These are phyloP conservation scores for Pneumocystis murina DNA, from an alignment of 1,139 yeast species.

Conservation along the genomic window DNA sequence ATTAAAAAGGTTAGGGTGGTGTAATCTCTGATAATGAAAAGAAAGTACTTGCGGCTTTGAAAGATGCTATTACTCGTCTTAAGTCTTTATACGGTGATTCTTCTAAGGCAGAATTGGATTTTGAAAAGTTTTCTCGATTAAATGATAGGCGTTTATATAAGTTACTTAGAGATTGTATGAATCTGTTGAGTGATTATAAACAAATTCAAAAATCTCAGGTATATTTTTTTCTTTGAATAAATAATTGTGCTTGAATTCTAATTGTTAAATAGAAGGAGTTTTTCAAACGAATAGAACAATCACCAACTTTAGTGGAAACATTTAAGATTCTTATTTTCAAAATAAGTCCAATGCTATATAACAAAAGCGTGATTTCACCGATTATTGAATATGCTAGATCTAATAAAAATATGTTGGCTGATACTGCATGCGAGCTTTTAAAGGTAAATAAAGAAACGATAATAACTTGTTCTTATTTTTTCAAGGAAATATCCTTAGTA, in stretches of 20 bases:
- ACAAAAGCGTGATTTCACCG: slow-evolving; percentile 46
- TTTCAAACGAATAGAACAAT: slow-evolving; percentile 21
- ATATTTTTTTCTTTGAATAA: slow-evolving; percentile 34
- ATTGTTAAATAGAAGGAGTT: slow-evolving; percentile 33
- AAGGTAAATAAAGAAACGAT: slow-evolving; percentile 26
- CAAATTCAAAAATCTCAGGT: slow-evolving; percentile 46
- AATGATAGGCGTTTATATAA: slow-evolving; percentile 45
- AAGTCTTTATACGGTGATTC: slow-evolving; percentile 21
- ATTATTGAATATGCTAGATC: slow-evolving; percentile 28
- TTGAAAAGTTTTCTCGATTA: slow-evolving; percentile 38
- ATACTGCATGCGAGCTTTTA: slow-evolving; percentile 1
- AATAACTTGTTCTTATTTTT: slow-evolving; percentile 28
- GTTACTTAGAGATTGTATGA: slow-evolving; percentile 39
- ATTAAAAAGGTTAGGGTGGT: slow-evolving; percentile 16
- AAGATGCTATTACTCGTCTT: slow-evolving; percentile 36
- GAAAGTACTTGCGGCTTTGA: slow-evolving; percentile 51
- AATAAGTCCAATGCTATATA: slow-evolving; percentile 46
- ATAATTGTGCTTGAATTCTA: slow-evolving; percentile 4
- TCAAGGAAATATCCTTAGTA: slow-evolving; percentile 45
- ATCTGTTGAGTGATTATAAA: slow-evolving; percentile 45
- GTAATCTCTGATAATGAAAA: slow-evolving; percentile 30
- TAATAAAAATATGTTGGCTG: background rate
- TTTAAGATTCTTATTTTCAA: slow-evolving; percentile 47
- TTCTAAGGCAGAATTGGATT: slow-evolving; percentile 32
- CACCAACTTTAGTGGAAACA: slow-evolving; percentile 15